Conservation (phyloP, 345 rosid species). For the Toxicodendron radicans region DNA sequence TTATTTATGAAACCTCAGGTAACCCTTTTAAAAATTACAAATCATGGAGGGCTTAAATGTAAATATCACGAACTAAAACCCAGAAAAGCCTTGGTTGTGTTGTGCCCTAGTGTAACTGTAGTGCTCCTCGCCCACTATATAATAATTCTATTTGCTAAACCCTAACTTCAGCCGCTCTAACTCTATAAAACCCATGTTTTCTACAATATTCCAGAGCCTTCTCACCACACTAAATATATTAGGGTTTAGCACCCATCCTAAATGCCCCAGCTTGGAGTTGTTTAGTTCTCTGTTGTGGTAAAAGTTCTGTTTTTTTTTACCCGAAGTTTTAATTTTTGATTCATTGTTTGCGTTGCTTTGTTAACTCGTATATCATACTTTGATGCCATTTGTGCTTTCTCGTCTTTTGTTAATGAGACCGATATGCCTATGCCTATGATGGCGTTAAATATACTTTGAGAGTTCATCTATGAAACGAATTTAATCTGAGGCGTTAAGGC, state of each 20-base stretch:
- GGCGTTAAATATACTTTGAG: slow-evolving; percentile 71
- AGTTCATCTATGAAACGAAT: slow-evolving; percentile 31
- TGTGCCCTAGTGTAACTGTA: slow-evolving; percentile 5
- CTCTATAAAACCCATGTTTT: neutral
- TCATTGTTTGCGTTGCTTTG: neutral
- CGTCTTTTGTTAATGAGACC: neutral
- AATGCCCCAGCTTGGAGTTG: neutral
- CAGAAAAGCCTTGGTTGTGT: neutral
- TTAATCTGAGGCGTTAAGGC: slow-evolving; percentile 38
- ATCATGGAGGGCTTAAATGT: too few species aligned
- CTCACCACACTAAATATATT: neutral
- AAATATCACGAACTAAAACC: too few species aligned
- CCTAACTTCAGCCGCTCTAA: neutral
- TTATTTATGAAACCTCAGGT: too few species aligned
- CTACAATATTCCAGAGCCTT: neutral
- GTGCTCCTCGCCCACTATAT: too few species aligned
- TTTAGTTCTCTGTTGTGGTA: neutral
- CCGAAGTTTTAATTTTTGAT: neutral
- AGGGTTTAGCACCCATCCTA: neutral
- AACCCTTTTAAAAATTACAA: too few species aligned
- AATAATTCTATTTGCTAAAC: neutral
- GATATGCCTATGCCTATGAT: slow-evolving; percentile 39
- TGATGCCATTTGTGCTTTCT: neutral
- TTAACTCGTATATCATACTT: neutral
- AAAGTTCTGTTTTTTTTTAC: neutral